These are phyloP conservation scores for Misopates orontium DNA, from an alignment of 257 asterid species.

Conservation along the genomic window DNA sequence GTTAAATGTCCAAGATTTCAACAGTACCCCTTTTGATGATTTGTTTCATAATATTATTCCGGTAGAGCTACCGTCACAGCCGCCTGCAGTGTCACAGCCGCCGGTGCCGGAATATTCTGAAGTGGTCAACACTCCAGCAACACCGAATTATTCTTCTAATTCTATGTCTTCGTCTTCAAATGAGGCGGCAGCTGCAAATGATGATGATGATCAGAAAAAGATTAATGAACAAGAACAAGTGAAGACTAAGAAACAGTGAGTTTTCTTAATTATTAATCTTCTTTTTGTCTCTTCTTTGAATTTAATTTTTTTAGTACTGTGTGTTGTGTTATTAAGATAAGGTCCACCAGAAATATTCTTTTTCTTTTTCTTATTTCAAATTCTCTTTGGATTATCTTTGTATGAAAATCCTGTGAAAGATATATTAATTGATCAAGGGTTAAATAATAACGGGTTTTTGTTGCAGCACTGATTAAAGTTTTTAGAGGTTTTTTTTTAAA, in stretches of 20 bases:
- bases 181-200: constrained; percentile 44
- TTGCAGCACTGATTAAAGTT: constrained; percentile 23
- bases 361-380: neutral
- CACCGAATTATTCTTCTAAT: constrained; percentile 38
- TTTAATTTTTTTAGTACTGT: too few relatives aligned
- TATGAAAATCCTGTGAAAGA: neutral
- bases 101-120: constrained; percentile 46
- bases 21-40: constrained; percentile 38
- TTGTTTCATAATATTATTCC: constrained; percentile 29
- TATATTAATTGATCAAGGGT: neutral
- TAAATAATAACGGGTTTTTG: neutral
- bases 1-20: constrained; percentile 36
- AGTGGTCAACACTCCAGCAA: constrained; percentile 41
- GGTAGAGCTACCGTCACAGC: neutral
- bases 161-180: constrained; percentile 65
- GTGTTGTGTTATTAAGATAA: neutral
- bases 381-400: constrained; percentile 7
- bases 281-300: neutral
- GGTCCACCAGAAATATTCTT: neutral
- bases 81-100: constrained; percentile 11
- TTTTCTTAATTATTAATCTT: neutral
- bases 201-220: constrained; percentile 36
- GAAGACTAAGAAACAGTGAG: constrained; percentile 58
- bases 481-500: too few relatives aligned
- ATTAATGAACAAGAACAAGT: constrained; percentile 23